Conservation (phyloP, 176 grass and related monocot genomes). For the Raddia guianensis region DNA sequence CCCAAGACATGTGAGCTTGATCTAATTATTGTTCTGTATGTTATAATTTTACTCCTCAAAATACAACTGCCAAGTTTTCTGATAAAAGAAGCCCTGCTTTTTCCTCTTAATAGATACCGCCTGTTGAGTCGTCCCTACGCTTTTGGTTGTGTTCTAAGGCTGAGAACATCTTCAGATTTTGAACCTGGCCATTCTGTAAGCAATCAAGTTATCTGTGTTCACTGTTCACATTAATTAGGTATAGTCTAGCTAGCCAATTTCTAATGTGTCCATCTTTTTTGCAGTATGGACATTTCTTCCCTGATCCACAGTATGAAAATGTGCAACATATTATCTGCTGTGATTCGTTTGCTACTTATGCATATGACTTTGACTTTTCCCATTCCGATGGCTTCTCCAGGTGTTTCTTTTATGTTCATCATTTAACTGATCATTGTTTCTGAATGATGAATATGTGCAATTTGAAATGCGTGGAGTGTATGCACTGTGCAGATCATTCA, state of each 20-base stretch:
- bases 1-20: conserved; percentile 89
- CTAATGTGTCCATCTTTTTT: conserved; percentile 28
- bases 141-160: conserved; percentile 91
- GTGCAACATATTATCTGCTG: conserved; percentile 99
- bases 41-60: conserved; percentile 30
- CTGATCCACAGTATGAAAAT: conserved; percentile 97
- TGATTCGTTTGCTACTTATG: conserved; percentile 98
- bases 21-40: conserved; percentile 18
- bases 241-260: conserved; percentile 15
- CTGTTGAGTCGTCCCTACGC: conserved; percentile 97
- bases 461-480: background rate
- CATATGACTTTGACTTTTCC: conserved; percentile 89
- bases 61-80: background rate
- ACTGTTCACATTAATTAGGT: conserved; percentile 25
- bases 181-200: conserved; percentile 80
- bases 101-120: conserved; percentile 63
- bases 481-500: conserved; percentile 6
- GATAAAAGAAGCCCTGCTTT: background rate
- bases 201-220: conserved; percentile 34
- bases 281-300: conserved; percentile 98
- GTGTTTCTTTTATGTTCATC: conserved; percentile 47
- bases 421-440: background rate
- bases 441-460: conserved; percentile 13
- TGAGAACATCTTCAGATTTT: conserved; percentile 97
- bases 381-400: conserved; percentile 78